Evolutionary conservation across 148 eudicot genomes (phyloP), one percentile per base, ranked within the genome.

Genomic region (Hydrangea macrophylla): DNA sequence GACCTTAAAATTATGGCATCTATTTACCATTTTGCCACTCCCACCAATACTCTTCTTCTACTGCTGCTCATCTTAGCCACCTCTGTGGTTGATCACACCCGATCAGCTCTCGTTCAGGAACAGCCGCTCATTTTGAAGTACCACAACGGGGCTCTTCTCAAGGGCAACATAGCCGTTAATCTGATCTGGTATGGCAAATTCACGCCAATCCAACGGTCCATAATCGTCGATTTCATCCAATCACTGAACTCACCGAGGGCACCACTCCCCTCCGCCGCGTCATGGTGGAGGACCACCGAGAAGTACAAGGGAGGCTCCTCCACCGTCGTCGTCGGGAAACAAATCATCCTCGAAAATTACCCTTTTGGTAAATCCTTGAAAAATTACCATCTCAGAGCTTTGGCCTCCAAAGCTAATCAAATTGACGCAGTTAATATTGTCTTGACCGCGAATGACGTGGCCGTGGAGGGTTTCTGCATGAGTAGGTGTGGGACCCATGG

Each of bases 101-200:
- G 39, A 8, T 75, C 84, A 2, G 84, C 79, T 2, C 76, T 88
- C 0, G 82, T 85, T 0, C 67, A 81, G 27, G 76, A 80, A 31
- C 84, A 83, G 8, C 87, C 92, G 1, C 28, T 81, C 1, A 28
- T 71, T 0, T 75, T 88, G 1, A 73, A 77, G 58, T 88, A 88
- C 82, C 92, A 85, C 73, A 77, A 85, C 69, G 92, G 92, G 5
- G 35, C 72, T 6, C 85, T 90, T 0, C 67, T 90, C 18, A 77
- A 79, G 28, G 96, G 96, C n/a, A 80, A 82, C 7, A 22, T 90
- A 22, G 31, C 84, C 18, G 81, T 90, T 1, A 87, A 90, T 37
- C 69, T 90, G 5, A 76, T 90, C 42, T 90, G 96, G 96, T 89
- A 89, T 77, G 96, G 96, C 22, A 75, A 76, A 0, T 90, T 90